Evolutionary conservation across 2,329 filamentous ascomycete species (phyloP).

Genomic region (Fusarium staphyleae): DNA sequence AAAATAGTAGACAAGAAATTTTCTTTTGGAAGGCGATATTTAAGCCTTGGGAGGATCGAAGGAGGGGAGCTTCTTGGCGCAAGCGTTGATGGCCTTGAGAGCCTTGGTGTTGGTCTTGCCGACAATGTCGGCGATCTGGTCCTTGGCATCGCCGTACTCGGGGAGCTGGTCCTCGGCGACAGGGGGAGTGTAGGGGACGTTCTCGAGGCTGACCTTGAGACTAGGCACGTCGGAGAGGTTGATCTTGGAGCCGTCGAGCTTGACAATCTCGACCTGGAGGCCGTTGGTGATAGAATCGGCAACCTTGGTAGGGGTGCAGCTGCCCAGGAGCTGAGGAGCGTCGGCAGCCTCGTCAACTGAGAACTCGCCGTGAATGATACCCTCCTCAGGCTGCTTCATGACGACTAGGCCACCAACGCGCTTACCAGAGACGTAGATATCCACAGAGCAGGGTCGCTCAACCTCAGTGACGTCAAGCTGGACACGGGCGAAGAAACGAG

Average conservation of each 20-base stretch:
- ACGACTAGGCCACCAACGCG: conserved; percentile 47
- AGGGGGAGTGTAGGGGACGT: conserved; percentile 42
- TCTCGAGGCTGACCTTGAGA: conserved; percentile 44
- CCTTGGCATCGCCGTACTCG: conserved; percentile 30
- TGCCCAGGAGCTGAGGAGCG: conserved; percentile 56
- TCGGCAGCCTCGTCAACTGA: conserved; percentile 70
- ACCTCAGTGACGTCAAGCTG: conserved; percentile 47
- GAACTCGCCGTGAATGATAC: conserved; percentile 45
- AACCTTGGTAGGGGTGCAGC: conserved; percentile 31
- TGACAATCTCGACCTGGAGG: conserved; percentile 46
- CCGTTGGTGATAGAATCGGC: conserved; percentile 38
- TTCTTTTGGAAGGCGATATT: conserved; percentile 11
- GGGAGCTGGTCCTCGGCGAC: conserved; percentile 41
- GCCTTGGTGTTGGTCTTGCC: conserved; percentile 26
- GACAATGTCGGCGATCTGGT: conserved; percentile 30
- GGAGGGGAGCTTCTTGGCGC: conserved; percentile 27
- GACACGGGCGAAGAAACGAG: conserved; percentile 48
- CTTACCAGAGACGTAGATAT: conserved; percentile 45
- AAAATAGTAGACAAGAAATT: conserved; percentile 13
- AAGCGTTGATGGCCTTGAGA: conserved; percentile 32
- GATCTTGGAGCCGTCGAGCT: conserved; percentile 49
- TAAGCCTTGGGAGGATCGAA: conserved; percentile 26
- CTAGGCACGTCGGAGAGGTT: conserved; percentile 46
- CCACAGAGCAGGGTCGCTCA: conserved; percentile 47
- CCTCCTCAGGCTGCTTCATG: conserved; percentile 47